These are phyloP conservation scores for Penicillium coffeae DNA, from an alignment of 495 filamentous ascomycete genomes.

Conservation along the genomic window DNA sequence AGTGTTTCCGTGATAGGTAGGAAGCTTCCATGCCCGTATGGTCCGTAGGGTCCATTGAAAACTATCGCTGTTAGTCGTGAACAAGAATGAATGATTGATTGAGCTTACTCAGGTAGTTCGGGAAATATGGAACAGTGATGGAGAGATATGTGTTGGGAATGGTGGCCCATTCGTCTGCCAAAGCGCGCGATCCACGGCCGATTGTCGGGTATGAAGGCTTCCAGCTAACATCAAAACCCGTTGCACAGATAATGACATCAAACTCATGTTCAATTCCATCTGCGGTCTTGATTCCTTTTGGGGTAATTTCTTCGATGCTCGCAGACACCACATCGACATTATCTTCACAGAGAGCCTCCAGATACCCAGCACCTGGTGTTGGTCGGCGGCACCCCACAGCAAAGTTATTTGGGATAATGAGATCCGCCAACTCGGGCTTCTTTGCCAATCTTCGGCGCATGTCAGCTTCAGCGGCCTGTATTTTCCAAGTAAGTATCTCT, in stretches of 20 bases:
- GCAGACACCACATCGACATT: constrained; percentile 49
- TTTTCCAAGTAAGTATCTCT: no score
- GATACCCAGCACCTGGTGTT: constrained; percentile 36
- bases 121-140: constrained; percentile 41
- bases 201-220: not conserved
- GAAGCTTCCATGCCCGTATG: constrained; percentile 32
- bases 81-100: not conserved
- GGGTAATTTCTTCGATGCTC: constrained; percentile 44
- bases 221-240: constrained; percentile 23
- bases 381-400: constrained; percentile 22
- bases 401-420: constrained; percentile 9
- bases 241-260: constrained; percentile 47
- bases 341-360: constrained; percentile 31
- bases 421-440: constrained; percentile 5
- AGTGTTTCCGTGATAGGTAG: constrained; percentile 34
- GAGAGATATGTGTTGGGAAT: constrained; percentile 42
- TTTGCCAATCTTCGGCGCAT: constrained; percentile 1
- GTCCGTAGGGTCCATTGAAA: no score
- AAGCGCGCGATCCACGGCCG: not conserved
- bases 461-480: constrained; percentile 5
- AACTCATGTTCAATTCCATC: constrained; percentile 21
- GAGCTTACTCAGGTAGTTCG: constrained; percentile 48
- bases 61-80: no score
- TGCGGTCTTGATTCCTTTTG: constrained; percentile 38
- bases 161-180: constrained; percentile 8